Evolutionary conservation across 176 grass and related monocot species (phyloP), one percentile per base, ranked within the genome.

Genomic region (Rhynchospora pubera): DNA sequence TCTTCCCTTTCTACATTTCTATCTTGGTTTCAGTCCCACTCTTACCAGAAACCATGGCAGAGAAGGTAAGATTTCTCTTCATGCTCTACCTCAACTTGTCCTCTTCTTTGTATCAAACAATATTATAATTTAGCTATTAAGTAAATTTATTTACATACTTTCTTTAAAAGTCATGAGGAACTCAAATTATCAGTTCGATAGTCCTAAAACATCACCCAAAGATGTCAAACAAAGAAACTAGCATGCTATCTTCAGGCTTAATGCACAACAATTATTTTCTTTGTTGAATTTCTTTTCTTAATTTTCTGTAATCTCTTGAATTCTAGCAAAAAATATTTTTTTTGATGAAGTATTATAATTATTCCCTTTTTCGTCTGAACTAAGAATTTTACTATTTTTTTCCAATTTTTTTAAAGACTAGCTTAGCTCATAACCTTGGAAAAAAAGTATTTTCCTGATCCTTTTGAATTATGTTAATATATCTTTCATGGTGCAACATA

Each of bases 51-150:
- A 46, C 60, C 61, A 82, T 82, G 79, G 44, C 60, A 24, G 79
- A 82, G 12, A 82, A 82, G 79, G 79, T 82, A 30, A 82, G 79
- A 82, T 82, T 64, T 64, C 43, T 62, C 60, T n/a, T 28, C 60
- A 24, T 26, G n/a, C 34, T 81, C 9, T 61, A 6, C 53, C 77
- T 78, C 73, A 53, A 26, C 12, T 57, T 3, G 4, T 0, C 52
- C 19, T 78, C 71, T 12, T 24, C 22, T 26, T n/a, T 76, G 16
- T 76, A 18, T 79, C 18, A 79, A 56, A 18, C 26, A 53, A 50
- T 11, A 26, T 23, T 73, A 10, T 78, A 53, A 18, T 14, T 24
- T 18, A 5, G 9, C 48, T 56, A 5, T 78, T 14, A 57, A 57
- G 56, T 62, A 30, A 79, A 56, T 56, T 79, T 52, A 14, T 53